These are phyloP conservation scores for Colletotrichum sp. DNA, from an alignment of 2,329 filamentous ascomycete genomes.

Conservation along the genomic window DNA sequence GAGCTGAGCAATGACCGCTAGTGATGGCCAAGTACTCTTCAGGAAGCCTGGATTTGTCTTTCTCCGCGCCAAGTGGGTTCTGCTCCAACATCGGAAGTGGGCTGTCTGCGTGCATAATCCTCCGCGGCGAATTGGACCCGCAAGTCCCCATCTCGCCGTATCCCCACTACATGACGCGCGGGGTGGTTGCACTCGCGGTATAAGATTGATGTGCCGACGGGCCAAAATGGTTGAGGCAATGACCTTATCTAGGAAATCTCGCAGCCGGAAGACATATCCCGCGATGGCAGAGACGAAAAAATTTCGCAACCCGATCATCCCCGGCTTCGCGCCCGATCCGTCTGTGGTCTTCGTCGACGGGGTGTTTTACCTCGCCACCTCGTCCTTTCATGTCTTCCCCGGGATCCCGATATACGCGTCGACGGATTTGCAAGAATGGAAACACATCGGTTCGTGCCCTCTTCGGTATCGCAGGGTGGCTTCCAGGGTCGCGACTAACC, in stretches of 20 bases:
- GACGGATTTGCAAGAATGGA: slow-evolving; percentile 35
- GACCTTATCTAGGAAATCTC: background rate
- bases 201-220: background rate
- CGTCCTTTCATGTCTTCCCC: slow-evolving; percentile 65
- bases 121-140: background rate
- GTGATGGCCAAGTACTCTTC: accelerated
- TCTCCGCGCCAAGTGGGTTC: background rate
- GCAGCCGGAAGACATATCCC: background rate
- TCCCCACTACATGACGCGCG: background rate
- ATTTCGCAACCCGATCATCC: slow-evolving; percentile 31
- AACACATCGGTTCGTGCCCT: slow-evolving; percentile 26
- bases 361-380: slow-evolving; percentile 49
- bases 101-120: background rate
- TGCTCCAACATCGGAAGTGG: background rate
- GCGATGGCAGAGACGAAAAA: background rate
- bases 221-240: background rate
- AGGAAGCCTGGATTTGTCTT: accelerated
- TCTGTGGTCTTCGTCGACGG: slow-evolving; percentile 31
- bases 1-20: slow-evolving; percentile 29
- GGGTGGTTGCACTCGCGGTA: background rate
- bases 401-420: slow-evolving; percentile 49
- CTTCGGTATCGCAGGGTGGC: accelerated
- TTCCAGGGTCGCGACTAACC: background rate
- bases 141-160: background rate
- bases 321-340: slow-evolving; percentile 35